phyloP scores from a whole-genome alignment of 2,329 filamentous ascomycete genomes.

The Chaetomiaceae sp. region DNA sequence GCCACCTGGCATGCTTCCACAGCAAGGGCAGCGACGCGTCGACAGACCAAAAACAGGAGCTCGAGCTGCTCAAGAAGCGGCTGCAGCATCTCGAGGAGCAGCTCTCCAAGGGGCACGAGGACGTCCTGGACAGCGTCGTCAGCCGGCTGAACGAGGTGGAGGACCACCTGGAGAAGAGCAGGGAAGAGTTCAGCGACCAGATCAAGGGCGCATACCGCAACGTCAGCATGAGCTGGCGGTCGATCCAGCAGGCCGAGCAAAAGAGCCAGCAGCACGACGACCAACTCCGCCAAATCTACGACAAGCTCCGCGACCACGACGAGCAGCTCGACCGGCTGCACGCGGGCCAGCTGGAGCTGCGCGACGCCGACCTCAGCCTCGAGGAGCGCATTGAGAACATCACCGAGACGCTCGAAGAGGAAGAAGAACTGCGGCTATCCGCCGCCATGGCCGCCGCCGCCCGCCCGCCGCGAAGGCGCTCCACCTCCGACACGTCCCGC shows the following conservation, averaged over 20 bases:
- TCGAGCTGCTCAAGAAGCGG: slow-evolving; percentile 46
- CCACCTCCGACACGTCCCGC: slow-evolving; percentile 27
- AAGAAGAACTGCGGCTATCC: slow-evolving; percentile 24
- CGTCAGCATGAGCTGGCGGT: slow-evolving; percentile 50
- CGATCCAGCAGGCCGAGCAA: slow-evolving; percentile 43
- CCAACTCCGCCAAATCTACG: slow-evolving; percentile 37
- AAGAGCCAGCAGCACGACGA: slow-evolving; percentile 36
- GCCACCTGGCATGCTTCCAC: slow-evolving; percentile 58
- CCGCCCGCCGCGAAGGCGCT: slow-evolving; percentile 22
- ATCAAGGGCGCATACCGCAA: slow-evolving; percentile 53
- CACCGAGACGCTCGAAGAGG: slow-evolving; percentile 29
- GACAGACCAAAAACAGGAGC: slow-evolving; percentile 40
- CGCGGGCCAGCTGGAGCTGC: slow-evolving; percentile 45
- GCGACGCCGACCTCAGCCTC: slow-evolving; percentile 46
- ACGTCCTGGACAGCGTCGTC: slow-evolving; percentile 38
- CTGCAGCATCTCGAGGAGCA: slow-evolving; percentile 43
- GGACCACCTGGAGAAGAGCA: slow-evolving; percentile 50
- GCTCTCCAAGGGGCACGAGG: slow-evolving; percentile 34
- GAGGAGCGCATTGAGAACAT: slow-evolving; percentile 51
- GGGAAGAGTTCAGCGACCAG: slow-evolving; percentile 47
- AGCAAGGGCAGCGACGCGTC: slow-evolving; percentile 43
- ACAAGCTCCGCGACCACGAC: slow-evolving; percentile 39
- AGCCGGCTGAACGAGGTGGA: slow-evolving; percentile 48
- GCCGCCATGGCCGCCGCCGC: slow-evolving; percentile 9
- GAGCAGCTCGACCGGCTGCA: slow-evolving; percentile 43